Evolutionary conservation across 1,139 yeast species (phyloP).

Genomic region (Meyerozyma sp.): DNA sequence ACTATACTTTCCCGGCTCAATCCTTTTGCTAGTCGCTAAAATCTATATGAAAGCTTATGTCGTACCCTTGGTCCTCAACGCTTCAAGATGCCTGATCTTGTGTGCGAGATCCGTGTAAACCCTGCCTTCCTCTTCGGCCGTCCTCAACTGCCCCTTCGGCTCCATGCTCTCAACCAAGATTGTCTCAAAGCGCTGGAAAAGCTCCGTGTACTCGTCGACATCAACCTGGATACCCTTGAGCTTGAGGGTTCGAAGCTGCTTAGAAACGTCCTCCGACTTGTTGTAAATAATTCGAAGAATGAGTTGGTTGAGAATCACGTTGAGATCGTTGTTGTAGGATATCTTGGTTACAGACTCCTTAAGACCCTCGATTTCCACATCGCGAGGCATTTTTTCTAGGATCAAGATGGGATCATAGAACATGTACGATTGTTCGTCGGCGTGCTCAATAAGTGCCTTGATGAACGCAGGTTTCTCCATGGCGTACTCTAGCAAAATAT

Average conservation of each 20-base stretch:
- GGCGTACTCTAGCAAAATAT: constrained; percentile 64
- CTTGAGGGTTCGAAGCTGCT: constrained; percentile 27
- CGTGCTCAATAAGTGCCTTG: constrained; percentile 63
- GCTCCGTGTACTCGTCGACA: constrained; percentile 12
- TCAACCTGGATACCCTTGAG: constrained; percentile 42
- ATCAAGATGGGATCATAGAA: constrained; percentile 67
- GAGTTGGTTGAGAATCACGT: constrained; percentile 50
- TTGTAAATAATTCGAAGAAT: constrained; percentile 58
- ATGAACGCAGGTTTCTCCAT: constrained; percentile 70
- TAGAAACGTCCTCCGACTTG: constrained; percentile 48
- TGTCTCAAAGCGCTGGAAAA: constrained; percentile 21
- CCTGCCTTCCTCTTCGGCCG: background rate
- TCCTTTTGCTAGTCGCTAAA: constrained; percentile 27
- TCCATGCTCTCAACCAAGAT: constrained; percentile 10
- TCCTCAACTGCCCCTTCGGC: background rate
- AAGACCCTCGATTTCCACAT: constrained; percentile 61
- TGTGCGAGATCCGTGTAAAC: background rate
- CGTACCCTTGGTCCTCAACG: background rate
- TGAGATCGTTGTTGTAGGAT: constrained; percentile 60
- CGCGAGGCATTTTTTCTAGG: constrained; percentile 56
- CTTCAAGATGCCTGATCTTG: background rate
- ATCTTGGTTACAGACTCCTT: constrained; percentile 58
- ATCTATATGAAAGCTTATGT: background rate
- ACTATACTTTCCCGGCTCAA: constrained; percentile 45
- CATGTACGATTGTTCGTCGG: constrained; percentile 48